Percentiles rank a stretch among this genome's conserved stretches.
phyloP scores from a whole-genome alignment of 192 early-diverging fungal genomes.

The Podila epigama region DNA sequence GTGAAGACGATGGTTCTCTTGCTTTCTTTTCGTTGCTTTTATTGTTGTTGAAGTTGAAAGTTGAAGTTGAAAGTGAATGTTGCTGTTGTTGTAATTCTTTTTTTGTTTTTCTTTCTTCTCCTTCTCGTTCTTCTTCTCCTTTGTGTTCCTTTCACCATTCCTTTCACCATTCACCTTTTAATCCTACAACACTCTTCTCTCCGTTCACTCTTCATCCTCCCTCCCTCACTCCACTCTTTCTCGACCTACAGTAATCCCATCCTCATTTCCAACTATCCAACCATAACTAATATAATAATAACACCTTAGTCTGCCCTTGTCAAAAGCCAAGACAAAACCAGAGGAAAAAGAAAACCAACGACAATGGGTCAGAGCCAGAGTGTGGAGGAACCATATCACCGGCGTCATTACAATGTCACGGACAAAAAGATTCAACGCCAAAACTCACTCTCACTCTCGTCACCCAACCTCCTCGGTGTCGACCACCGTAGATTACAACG shows the following conservation, averaged over 20 bases:
- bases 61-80: no score
- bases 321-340: no score
- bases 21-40: no score
- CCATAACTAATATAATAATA: no score
- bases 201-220: background rate
- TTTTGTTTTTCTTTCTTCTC: background rate
- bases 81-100: background rate
- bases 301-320: no score
- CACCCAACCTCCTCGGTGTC: conserved; percentile 10
- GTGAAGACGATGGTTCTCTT: background rate
- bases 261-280: no score
- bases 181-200: background rate
- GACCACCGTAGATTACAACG: background rate
- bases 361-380: conserved; percentile 42
- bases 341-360: no score
- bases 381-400: conserved; percentile 27
- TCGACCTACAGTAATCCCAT: no score
- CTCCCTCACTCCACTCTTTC: background rate
- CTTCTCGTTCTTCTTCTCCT: background rate
- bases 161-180: background rate
- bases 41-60: no score
- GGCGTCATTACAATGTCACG: conserved; percentile 33
- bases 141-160: background rate
- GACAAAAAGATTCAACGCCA: conserved; percentile 36
- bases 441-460: conserved; percentile 34